Conservation (phyloP, 495 filamentous ascomycete genomes). For the Trichoderma asperelloides region DNA sequence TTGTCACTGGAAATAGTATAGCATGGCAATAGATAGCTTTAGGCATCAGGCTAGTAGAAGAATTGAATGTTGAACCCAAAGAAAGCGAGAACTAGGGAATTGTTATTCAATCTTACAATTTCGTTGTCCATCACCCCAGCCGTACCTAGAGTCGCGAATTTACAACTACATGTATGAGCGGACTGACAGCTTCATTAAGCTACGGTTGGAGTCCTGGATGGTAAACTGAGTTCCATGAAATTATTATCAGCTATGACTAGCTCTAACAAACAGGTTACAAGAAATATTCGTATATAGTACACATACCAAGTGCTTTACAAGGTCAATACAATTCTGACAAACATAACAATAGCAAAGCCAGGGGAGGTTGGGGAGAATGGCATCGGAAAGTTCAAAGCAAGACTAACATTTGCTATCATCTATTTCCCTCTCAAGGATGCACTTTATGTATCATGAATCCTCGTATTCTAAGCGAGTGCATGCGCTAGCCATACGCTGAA, state of each 20-base stretch:
- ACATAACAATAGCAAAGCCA: background rate
- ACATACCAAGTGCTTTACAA: too few species aligned
- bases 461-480: slow-evolving; percentile 5
- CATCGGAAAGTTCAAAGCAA: background rate
- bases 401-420: background rate
- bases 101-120: too few species aligned
- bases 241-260: too few species aligned
- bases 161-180: too few species aligned
- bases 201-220: too few species aligned
- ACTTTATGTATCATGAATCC: background rate
- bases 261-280: too few species aligned
- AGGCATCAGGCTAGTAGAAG: background rate
- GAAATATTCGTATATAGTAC: too few species aligned
- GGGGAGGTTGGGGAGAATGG: background rate
- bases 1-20: background rate
- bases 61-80: background rate
- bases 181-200: too few species aligned
- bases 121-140: too few species aligned
- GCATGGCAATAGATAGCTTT: background rate
- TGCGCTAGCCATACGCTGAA: background rate
- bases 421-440: background rate
- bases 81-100: too few species aligned
- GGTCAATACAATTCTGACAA: background rate
- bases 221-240: too few species aligned
- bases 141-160: too few species aligned